Conservation (phyloP, 2,329 filamentous ascomycete genomes). For the Pseudocercospora musae region DNA sequence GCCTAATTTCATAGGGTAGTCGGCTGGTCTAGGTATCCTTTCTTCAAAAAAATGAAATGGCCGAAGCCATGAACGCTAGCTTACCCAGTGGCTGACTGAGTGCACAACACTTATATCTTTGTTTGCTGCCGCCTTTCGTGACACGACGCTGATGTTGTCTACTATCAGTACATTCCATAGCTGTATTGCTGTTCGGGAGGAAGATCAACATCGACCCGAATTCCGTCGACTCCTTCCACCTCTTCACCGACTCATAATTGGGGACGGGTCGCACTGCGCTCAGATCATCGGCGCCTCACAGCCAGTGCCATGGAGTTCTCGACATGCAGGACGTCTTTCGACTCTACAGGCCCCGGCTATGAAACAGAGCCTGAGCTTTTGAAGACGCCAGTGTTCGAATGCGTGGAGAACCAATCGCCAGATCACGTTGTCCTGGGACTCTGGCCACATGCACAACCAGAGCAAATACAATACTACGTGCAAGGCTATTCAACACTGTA, state of each 20-base stretch:
- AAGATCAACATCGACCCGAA: neutral
- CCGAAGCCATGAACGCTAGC: neutral
- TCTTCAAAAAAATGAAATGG: neutral
- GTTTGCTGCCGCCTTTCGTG: neutral
- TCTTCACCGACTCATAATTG: too few relatives aligned
- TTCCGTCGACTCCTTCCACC: neutral
- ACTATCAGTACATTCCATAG: neutral
- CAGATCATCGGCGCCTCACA: neutral
- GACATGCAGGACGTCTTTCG: neutral
- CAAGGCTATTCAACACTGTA: slow-evolving; percentile 29
- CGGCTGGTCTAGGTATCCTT: neutral
- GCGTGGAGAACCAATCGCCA: slow-evolving; percentile 12
- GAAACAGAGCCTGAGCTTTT: neutral
- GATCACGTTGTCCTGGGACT: slow-evolving; percentile 28
- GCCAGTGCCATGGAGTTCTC: neutral
- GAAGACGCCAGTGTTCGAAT: neutral
- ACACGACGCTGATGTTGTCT: neutral
- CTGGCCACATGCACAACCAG: slow-evolving; percentile 27
- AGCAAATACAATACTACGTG: slow-evolving; percentile 29
- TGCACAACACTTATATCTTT: neutral
- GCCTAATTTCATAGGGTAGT: neutral
- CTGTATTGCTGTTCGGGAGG: neutral
- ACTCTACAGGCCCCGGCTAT: neutral
- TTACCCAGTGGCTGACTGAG: neutral
- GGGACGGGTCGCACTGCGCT: neutral